phyloP scores from a whole-genome alignment of 495 filamentous ascomycete genomes.

The Aspergillus steynii region DNA sequence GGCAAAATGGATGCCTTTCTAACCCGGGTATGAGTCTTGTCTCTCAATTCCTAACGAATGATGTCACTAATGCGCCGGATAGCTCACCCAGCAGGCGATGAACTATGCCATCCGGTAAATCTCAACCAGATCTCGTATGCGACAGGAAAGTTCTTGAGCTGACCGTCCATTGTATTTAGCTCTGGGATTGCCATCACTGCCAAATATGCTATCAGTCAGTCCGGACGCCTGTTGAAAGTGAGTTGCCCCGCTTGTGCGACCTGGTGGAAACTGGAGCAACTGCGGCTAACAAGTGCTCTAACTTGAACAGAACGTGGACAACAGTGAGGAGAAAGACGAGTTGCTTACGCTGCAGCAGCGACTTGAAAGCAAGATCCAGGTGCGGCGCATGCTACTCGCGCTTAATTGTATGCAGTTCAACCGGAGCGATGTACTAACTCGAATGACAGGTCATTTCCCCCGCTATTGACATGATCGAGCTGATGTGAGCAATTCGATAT shows the following conservation, averaged over 20 bases:
- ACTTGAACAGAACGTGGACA: constrained; percentile 58
- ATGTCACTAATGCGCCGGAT: constrained; percentile 13
- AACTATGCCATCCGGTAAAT: constrained; percentile 81
- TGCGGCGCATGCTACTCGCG: constrained; percentile 31
- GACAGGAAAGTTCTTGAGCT: not conserved
- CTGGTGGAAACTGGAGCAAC: not conserved
- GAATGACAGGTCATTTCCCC: constrained; percentile 75
- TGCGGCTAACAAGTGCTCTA: constrained; percentile 12
- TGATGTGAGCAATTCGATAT: constrained; percentile 62
- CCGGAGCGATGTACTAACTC: constrained; percentile 1
- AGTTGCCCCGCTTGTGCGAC: constrained; percentile 6
- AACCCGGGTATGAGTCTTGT: constrained; percentile 51
- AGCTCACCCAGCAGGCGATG: constrained; percentile 82
- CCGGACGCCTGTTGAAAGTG: constrained; percentile 77
- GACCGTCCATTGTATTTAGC: constrained; percentile 35
- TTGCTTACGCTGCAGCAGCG: constrained; percentile 69
- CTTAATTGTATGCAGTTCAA: not conserved
- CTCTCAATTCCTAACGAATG: constrained; percentile 10
- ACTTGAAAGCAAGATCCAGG: constrained; percentile 80
- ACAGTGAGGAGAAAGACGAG: constrained; percentile 66
- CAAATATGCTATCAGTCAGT: constrained; percentile 80
- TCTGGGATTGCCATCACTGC: constrained; percentile 90
- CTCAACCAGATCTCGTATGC: not conserved
- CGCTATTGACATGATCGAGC: constrained; percentile 89
- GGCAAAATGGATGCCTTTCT: constrained; percentile 77